These are phyloP conservation scores for Corymbia maculata DNA, from an alignment of 345 rosid genomes.

Conservation along the genomic window DNA sequence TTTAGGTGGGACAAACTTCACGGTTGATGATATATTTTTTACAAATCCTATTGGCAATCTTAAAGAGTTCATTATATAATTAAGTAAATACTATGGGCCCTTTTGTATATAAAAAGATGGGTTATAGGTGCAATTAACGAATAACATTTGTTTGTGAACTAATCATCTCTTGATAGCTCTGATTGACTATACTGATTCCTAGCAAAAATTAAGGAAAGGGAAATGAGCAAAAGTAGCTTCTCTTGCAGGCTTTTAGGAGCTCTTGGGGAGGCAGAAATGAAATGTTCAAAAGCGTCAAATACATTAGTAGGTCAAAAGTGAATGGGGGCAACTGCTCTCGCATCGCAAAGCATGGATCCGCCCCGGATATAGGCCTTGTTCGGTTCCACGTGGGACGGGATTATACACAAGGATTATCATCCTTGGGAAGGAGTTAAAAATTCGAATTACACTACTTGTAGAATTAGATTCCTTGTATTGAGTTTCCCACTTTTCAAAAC, in stretches of 20 bases:
- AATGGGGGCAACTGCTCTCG: not conserved
- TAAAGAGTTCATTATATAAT: not conserved
- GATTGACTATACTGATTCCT: not conserved
- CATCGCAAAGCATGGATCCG: not conserved
- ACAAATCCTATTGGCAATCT: not conserved
- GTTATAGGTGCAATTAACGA: not conserved
- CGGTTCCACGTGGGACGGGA: not conserved
- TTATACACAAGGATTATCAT: not conserved
- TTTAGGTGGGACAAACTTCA: not conserved
- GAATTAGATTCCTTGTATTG: not conserved
- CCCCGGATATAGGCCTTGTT: not conserved
- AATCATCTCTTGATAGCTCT: not conserved
- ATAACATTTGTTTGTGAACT: not conserved
- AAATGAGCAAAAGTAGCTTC: not conserved
- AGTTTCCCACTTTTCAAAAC: not conserved
- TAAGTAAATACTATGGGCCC: not conserved
- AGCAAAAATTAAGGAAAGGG: not conserved
- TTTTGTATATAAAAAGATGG: not conserved
- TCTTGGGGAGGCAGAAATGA: not conserved
- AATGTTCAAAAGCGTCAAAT: not conserved
- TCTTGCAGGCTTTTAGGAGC: not conserved
- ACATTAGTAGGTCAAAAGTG: not conserved
- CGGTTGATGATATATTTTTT: not conserved
- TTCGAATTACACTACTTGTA: not conserved
- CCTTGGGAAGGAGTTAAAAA: not conserved